Base-by-base conservation (phyloP, 495 filamentous ascomycete species). In the Friedmanniomyces endolithicus region DNA sequence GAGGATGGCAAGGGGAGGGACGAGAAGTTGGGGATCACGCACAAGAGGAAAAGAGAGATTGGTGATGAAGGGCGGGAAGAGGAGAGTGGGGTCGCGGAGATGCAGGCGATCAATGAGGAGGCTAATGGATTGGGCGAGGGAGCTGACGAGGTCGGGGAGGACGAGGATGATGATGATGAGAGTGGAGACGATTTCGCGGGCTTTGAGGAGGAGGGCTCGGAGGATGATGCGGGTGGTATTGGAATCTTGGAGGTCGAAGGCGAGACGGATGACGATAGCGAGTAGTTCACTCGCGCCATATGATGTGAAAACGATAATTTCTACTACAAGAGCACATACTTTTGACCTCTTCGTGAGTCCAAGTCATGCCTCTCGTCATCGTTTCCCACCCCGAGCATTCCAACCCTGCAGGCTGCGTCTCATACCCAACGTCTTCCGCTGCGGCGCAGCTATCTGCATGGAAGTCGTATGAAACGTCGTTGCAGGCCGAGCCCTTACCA, bases 381-480 rank as follows among this genome's bases (percentile, higher is more conserved):
- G 16, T 24, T 23, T 37, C 24, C 46, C 33, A 16, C 33, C 46
- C 2, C 53, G 24, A 39, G 43, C 53, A 20, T n/a, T 39, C 59
- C 59, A 62, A 7, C 78, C 77, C 57, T 77, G 75, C 70, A 83
- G 71, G 52, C 74, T 80, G 48, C 79, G 71, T 49, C 80, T 72
- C 50, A 77, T 72, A 4, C 80, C 80, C 50, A 82, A 57, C n/a
- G 78, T 81, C 64, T 70, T 75, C 47, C 72, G 66, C 53, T 63
- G 67, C 27, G 64, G 54, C 12, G 57, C 57, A 27, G 66, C 43
- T 27, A 67, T 67, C 19, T 70, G 69, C 68, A 76, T 71, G 12
- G 70, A 77, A 2, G 79, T 81, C 2, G 68, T 75, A 63, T 82
- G 76, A 53, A 74, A 75, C 48, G 73, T 78, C 23, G 66, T 57